These are phyloP conservation scores for Calonectria pteridis DNA, from an alignment of 2,329 filamentous ascomycete species.

Conservation along the genomic window DNA sequence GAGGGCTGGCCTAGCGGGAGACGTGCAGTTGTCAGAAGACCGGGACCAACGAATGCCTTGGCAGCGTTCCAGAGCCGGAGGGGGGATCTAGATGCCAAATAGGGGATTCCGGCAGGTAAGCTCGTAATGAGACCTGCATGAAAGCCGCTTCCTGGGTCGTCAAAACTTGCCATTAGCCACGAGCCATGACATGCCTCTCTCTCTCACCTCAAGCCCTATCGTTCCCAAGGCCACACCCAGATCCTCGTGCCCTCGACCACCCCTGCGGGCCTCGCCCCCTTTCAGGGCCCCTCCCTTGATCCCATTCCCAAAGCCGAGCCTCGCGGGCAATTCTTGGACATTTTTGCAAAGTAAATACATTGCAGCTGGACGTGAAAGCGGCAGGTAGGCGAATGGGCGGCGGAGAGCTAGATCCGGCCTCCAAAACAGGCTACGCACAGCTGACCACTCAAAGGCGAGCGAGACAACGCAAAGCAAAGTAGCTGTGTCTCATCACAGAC, in stretches of 20 bases:
- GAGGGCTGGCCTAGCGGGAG: neutral
- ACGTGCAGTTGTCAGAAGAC: neutral
- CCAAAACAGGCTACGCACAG: neutral
- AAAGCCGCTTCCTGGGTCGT: neutral
- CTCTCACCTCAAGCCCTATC: neutral
- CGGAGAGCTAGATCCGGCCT: neutral
- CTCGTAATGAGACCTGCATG: slow-evolving; percentile 14
- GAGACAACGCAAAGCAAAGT: slow-evolving; percentile 14
- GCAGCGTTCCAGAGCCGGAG: neutral
- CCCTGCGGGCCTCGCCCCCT: neutral
- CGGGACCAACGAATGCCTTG: neutral
- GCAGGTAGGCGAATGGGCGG: neutral
- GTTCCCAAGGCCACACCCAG: neutral
- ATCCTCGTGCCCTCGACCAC: neutral
- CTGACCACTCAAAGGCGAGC: slow-evolving; percentile 5
- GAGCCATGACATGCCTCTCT: neutral
- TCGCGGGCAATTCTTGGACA: neutral
- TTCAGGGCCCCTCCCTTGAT: neutral
- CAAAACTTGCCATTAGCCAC: slow-evolving; percentile 14
- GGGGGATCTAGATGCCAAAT: slow-evolving; percentile 2
- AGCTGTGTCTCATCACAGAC: neutral
- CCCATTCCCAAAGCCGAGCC: neutral
- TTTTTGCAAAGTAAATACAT: neutral
- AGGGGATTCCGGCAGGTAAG: neutral
- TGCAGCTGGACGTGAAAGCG: neutral